Conservation (phyloP, 768 basidiomycete species). For the Fomitopsis pulvina region DNA sequence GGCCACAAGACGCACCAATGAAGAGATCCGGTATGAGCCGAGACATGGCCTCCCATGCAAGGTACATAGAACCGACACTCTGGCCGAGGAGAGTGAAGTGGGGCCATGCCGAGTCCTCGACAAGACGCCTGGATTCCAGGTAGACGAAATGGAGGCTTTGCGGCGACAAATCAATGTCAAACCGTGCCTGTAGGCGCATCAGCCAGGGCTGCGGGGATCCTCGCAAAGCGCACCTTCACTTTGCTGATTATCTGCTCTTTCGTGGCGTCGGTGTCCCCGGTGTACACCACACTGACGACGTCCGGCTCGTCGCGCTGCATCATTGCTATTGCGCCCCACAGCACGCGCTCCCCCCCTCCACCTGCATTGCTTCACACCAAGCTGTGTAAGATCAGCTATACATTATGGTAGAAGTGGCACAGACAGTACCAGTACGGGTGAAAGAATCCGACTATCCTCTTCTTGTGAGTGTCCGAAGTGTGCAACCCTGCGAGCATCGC, state of each 20-base stretch:
- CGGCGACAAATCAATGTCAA: conserved; percentile 69
- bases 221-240: conserved; percentile 52
- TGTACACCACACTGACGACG: conserved; percentile 77
- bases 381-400: conserved; percentile 20
- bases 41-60: conserved; percentile 79
- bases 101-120: conserved; percentile 81
- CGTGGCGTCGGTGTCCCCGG: conserved; percentile 74
- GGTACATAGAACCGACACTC: conserved; percentile 78
- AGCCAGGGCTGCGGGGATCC: not conserved
- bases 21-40: conserved; percentile 82
- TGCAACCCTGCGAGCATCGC: conserved; percentile 10
- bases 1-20: conserved; percentile 53
- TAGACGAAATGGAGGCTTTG: conserved; percentile 75
- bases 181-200: conserved; percentile 49
- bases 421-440: conserved; percentile 87
- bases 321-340: conserved; percentile 85
- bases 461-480: conserved; percentile 4
- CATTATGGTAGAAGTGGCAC: not conserved
- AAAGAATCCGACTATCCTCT: conserved; percentile 72
- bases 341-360: conserved; percentile 92
- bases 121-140: conserved; percentile 56
- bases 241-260: conserved; percentile 78
- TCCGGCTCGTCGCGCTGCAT: conserved; percentile 64
- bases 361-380: conserved; percentile 72
- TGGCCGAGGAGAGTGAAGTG: conserved; percentile 92